phyloP scores from a whole-genome alignment of 192 early-diverging fungal species.

The Paraglomus occultum region DNA sequence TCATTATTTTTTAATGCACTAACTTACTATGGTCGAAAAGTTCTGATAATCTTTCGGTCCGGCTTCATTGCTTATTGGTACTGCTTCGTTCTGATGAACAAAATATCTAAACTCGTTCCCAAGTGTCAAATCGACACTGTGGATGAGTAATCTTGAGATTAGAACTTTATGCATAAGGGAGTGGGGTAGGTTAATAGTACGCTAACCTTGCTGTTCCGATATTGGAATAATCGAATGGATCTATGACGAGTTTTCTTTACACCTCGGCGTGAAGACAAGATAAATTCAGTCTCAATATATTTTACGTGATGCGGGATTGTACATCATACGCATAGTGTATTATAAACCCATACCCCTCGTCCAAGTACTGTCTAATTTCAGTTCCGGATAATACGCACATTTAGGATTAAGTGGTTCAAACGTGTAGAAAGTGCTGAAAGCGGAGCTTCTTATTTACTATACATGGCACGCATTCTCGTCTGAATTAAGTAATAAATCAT shows the following conservation, averaged over 20 bases:
- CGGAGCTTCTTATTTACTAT: no score
- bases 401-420: no score
- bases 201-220: slow-evolving; percentile 27
- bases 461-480: no score
- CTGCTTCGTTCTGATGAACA: slow-evolving; percentile 24
- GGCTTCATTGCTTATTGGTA: slow-evolving; percentile 26
- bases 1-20: background rate
- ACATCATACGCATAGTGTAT: no score
- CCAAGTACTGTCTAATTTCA: slow-evolving; percentile 21
- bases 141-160: background rate
- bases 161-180: no score
- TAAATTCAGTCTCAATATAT: no score
- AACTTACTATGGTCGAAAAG: slow-evolving; percentile 26
- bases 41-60: slow-evolving; percentile 28
- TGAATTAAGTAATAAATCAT: no score
- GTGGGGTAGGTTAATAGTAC: no score
- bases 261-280: background rate
- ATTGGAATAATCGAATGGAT: slow-evolving; percentile 8
- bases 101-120: slow-evolving; percentile 29
- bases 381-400: slow-evolving; percentile 22
- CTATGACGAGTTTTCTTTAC: slow-evolving; percentile 25
- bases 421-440: no score
- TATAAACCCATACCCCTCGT: slow-evolving; percentile 6
- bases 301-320: no score
- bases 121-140: slow-evolving; percentile 24